Evolutionary conservation across 163 green algal species (phyloP).

Genomic region (Coccomyxa subellipsoidea): DNA sequence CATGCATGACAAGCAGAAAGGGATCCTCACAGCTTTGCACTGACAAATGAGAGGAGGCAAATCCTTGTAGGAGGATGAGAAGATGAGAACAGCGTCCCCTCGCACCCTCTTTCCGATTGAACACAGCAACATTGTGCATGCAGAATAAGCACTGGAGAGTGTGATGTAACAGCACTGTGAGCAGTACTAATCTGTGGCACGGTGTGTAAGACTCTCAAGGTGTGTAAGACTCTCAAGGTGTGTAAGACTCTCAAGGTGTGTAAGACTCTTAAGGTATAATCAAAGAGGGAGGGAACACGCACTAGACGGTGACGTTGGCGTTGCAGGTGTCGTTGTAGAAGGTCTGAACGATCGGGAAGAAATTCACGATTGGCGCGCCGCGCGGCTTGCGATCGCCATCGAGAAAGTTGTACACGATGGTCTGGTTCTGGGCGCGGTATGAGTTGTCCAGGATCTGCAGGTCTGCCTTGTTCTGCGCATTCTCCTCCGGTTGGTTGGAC

Average conservation of each 20-base stretch:
- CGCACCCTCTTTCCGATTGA: no score
- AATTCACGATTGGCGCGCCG: neutral
- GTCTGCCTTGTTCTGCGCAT: neutral
- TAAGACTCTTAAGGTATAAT: neutral
- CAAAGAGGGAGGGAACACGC: neutral
- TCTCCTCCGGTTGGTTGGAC: neutral
- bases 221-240: no score
- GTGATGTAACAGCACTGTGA: no score
- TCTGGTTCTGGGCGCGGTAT: neutral
- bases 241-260: no score
- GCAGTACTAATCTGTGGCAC: no score
- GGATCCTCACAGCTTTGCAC: neutral
- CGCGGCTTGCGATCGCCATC: neutral
- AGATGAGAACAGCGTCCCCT: no score
- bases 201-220: no score
- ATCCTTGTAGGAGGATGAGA: no score
- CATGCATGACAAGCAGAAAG: neutral
- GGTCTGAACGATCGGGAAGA: conserved; percentile 1
- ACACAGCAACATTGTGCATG: neutral
- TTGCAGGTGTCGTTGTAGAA: neutral
- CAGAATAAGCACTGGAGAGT: no score
- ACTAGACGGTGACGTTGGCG: neutral
- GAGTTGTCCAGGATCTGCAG: neutral
- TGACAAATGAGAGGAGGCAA: neutral
- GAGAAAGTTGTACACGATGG: neutral